Evolutionary conservation across 805 yeast species (phyloP).

Genomic region (Ogataea trehalophila): DNA sequence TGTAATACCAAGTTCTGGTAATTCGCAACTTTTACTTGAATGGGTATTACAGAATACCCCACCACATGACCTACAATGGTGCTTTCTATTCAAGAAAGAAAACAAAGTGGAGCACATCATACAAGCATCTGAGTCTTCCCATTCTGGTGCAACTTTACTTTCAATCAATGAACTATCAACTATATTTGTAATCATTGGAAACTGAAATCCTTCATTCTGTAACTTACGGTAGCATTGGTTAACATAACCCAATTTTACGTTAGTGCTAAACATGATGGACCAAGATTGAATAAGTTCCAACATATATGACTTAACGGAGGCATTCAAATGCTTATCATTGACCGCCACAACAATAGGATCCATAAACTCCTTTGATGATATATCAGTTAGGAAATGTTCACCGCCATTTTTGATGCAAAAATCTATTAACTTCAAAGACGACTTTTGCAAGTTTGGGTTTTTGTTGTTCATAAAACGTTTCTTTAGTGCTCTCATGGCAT

Average conservation of each 20-base stretch:
- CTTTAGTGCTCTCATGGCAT: constrained; percentile 81
- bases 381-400: constrained; percentile 69
- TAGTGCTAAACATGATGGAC: constrained; percentile 67
- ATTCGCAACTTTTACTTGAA: constrained; percentile 64
- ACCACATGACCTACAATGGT: constrained; percentile 96
- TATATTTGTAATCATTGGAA: constrained; percentile 47
- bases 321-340: constrained; percentile 29
- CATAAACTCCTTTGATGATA: constrained; percentile 80
- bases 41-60: constrained; percentile 88
- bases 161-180: constrained; percentile 59
- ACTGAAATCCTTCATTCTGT: constrained; percentile 55
- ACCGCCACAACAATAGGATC: constrained; percentile 61
- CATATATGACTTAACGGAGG: constrained; percentile 54
- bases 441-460: constrained; percentile 77
- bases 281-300: constrained; percentile 70
- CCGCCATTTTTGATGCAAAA: constrained; percentile 93
- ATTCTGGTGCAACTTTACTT: constrained; percentile 91
- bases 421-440: constrained; percentile 74
- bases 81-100: constrained; percentile 81
- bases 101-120: constrained; percentile 87
- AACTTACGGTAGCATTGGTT: constrained; percentile 56
- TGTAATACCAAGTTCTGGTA: constrained; percentile 80
- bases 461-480: constrained; percentile 52
- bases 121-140: constrained; percentile 94
- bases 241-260: constrained; percentile 61